Evolutionary conservation across 805 yeast species (phyloP).

Genomic region (Pichia thaimueangensis): DNA sequence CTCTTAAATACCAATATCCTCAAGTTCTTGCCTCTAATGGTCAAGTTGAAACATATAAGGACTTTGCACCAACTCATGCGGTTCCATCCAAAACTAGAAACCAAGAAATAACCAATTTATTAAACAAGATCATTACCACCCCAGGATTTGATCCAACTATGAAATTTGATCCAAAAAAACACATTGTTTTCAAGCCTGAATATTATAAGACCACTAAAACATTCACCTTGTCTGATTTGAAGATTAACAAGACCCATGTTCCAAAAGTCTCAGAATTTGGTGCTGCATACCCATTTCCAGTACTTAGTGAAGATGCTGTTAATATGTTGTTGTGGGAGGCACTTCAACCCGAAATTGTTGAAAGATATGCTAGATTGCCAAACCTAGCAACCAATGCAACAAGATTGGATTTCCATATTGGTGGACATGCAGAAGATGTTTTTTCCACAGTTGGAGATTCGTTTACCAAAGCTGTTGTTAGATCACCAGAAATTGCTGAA

Average conservation of each 20-base stretch:
- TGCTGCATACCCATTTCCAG: slow-evolving; percentile 52
- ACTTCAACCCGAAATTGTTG: slow-evolving; percentile 36
- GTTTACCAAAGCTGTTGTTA: slow-evolving; percentile 46
- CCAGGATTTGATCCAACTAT: slow-evolving; percentile 24
- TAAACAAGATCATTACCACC: slow-evolving; percentile 16
- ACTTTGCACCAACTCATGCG: slow-evolving; percentile 4
- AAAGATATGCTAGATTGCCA: slow-evolving; percentile 38
- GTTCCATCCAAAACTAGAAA: slow-evolving; percentile 24
- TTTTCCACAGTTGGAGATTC: too few species aligned
- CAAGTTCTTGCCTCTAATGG: slow-evolving; percentile 7
- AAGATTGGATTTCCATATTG: slow-evolving; percentile 38
- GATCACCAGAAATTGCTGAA: slow-evolving; percentile 43
- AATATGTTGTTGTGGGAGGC: slow-evolving; percentile 50
- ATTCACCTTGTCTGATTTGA: slow-evolving; percentile 33
- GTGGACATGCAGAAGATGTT: slow-evolving; percentile 42
- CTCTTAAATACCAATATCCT: too few species aligned
- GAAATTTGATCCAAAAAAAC: slow-evolving; percentile 31
- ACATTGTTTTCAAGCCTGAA: slow-evolving; percentile 30
- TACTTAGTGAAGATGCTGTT: slow-evolving; percentile 52
- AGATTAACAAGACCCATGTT: slow-evolving; percentile 32
- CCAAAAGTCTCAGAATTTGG: slow-evolving; percentile 32
- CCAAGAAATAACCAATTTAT: slow-evolving; percentile 18
- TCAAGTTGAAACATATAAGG: slow-evolving; percentile 9
- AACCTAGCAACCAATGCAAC: slow-evolving; percentile 27
- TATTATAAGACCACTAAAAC: slow-evolving; percentile 32